These are phyloP conservation scores for Sabuloglossum arenarium DNA, from an alignment of 495 filamentous ascomycete genomes.

Conservation along the genomic window DNA sequence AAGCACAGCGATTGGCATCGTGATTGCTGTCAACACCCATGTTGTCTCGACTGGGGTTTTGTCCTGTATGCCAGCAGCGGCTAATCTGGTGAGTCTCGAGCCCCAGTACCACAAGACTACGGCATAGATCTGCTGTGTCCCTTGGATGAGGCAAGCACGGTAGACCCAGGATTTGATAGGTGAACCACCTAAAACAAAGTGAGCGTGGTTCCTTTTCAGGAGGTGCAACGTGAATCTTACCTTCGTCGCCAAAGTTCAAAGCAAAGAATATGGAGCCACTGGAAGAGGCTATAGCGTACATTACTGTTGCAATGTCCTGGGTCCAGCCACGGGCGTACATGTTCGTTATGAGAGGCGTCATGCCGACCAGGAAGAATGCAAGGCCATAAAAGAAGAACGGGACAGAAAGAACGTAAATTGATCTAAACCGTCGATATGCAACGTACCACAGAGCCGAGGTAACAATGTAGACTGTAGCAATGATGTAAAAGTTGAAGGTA, in stretches of 20 bases:
- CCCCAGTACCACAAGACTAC: slow-evolving; percentile 50
- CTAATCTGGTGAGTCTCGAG: slow-evolving; percentile 18
- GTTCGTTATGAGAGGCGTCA: slow-evolving; percentile 31
- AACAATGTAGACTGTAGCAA: slow-evolving; percentile 38
- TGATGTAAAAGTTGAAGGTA: slow-evolving; percentile 38
- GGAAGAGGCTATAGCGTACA: slow-evolving; percentile 38
- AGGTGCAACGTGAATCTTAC: slow-evolving; percentile 7
- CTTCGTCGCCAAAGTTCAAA: slow-evolving; percentile 46
- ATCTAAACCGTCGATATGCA: slow-evolving; percentile 32
- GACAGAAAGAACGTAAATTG: slow-evolving; percentile 32
- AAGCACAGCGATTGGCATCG: slow-evolving; percentile 26
- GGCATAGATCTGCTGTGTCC: slow-evolving; percentile 41
- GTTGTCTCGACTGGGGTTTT: slow-evolving; percentile 13
- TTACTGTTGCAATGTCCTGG: slow-evolving; percentile 34
- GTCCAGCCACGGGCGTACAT: slow-evolving; percentile 24
- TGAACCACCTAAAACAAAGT: slow-evolving; percentile 20
- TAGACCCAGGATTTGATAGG: slow-evolving; percentile 42
- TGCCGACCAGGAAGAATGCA: slow-evolving; percentile 41
- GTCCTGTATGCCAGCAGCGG: slow-evolving; percentile 11
- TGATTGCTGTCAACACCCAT: slow-evolving; percentile 22
- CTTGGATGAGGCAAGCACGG: slow-evolving; percentile 40
- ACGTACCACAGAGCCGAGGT: slow-evolving; percentile 42
- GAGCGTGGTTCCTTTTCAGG: not conserved
- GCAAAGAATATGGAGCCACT: slow-evolving; percentile 41
- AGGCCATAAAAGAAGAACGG: slow-evolving; percentile 41